Evolutionary conservation across 177 flowering plant genomes (phyloP).

Genomic region (Telopea speciosissima): DNA sequence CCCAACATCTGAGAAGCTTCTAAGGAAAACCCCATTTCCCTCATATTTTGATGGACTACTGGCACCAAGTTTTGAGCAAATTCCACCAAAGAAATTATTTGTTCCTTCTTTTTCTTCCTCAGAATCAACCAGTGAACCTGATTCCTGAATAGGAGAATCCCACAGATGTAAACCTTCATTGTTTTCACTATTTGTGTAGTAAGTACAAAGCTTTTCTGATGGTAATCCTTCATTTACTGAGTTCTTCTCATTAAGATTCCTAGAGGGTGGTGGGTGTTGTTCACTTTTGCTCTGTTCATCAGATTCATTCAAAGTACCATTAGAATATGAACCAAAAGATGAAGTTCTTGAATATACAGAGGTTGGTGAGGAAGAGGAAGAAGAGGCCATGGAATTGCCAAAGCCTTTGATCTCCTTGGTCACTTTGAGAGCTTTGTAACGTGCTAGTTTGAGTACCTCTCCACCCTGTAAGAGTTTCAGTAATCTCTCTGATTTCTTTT

Average conservation of each 20-base stretch:
- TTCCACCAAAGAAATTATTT: slow-evolving; percentile 13
- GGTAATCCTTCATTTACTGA: slow-evolving; percentile 4
- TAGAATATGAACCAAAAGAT: slow-evolving; percentile 33
- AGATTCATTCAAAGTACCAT: slow-evolving; percentile 19
- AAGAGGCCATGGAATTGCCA: slow-evolving; percentile 29
- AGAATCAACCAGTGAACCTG: slow-evolving; percentile 27
- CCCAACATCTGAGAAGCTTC: slow-evolving; percentile 36
- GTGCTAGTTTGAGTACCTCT: slow-evolving; percentile 29
- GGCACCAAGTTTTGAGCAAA: slow-evolving; percentile 22
- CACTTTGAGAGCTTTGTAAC: slow-evolving; percentile 43
- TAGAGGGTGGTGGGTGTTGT: not conserved
- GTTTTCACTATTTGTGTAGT: not conserved
- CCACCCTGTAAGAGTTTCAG: slow-evolving; percentile 35
- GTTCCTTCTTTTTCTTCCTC: slow-evolving; percentile 10
- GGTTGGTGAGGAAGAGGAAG: slow-evolving; percentile 18
- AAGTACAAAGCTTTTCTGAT: slow-evolving; percentile 1
- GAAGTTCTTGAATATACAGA: slow-evolving; percentile 19
- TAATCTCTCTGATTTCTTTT: slow-evolving; percentile 40
- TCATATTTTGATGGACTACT: slow-evolving; percentile 4
- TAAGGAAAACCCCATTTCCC: not conserved
- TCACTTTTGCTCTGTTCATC: slow-evolving; percentile 15
- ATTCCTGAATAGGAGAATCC: slow-evolving; percentile 29
- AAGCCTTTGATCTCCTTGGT: slow-evolving; percentile 60
- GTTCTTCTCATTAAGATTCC: slow-evolving; percentile 2
- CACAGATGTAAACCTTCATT: slow-evolving; percentile 21